phyloP scores from a whole-genome alignment of 257 asterid genomes.

The Penstemon barbatus region DNA sequence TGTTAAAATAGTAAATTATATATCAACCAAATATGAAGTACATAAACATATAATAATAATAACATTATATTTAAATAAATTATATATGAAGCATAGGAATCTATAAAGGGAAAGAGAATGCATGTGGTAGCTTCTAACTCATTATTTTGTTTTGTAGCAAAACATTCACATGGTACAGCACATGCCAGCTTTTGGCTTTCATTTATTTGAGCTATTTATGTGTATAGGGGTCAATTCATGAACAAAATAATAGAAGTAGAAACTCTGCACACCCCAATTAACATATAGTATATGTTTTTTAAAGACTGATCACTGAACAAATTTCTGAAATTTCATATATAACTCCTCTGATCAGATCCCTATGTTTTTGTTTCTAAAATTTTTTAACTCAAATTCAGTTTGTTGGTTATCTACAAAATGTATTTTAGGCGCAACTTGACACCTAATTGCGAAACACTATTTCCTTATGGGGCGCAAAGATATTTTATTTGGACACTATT shows the following conservation, averaged over 20 bases:
- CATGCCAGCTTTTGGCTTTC: conserved; percentile 29
- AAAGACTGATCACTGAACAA: conserved; percentile 3
- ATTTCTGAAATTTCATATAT: not conserved
- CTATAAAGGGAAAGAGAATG: conserved; percentile 23
- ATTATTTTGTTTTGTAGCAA: conserved; percentile 33
- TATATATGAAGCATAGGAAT: not conserved
- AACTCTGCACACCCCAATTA: conserved; percentile 3
- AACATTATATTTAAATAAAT: not conserved
- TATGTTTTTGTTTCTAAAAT: not conserved
- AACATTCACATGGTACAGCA: conserved; percentile 32
- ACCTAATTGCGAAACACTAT: not conserved
- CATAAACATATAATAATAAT: not conserved
- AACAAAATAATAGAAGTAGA: not conserved
- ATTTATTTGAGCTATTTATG: not conserved
- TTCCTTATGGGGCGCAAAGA: too few species aligned
- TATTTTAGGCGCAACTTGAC: not conserved
- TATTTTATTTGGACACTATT: too few species aligned
- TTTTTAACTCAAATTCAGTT: not conserved
- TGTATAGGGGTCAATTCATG: not conserved
- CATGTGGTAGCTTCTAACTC: conserved; percentile 8
- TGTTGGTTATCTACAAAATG: too few species aligned
- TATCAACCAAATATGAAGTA: not conserved
- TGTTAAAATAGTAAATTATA: not conserved
- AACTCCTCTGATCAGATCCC: not conserved
- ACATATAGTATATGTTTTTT: not conserved